Evolutionary conservation across 140 eudicot species (phyloP).

Genomic region (Anethum foeniculum): DNA sequence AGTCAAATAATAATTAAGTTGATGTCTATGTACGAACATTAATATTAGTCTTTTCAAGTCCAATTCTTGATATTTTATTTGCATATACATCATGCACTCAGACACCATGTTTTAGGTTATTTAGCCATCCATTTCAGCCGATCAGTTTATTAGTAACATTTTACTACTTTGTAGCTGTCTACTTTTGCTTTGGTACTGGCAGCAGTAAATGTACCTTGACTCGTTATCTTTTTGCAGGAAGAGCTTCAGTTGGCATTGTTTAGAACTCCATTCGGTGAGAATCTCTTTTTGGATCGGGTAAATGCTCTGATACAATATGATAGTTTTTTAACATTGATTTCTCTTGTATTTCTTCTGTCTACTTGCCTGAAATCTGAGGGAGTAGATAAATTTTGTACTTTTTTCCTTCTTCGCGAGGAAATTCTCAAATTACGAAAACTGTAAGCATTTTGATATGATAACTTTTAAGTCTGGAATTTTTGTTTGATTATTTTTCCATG

Average conservation of each 20-base stretch:
- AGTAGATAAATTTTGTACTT: background rate
- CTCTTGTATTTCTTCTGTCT: background rate
- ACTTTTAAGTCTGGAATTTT: background rate
- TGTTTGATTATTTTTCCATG: background rate
- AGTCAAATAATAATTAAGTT: background rate
- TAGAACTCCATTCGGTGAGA: slow-evolving; percentile 70
- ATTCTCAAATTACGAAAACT: background rate
- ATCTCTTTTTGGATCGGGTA: slow-evolving; percentile 93
- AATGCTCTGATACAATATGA: slow-evolving; percentile 18
- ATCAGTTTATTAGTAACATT: background rate
- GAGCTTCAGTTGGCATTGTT: slow-evolving; percentile 85
- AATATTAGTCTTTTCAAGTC: background rate
- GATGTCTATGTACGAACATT: background rate
- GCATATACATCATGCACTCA: background rate
- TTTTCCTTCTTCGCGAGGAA: background rate
- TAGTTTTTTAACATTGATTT: background rate
- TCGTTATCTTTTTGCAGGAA: slow-evolving; percentile 45
- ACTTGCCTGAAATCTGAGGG: background rate
- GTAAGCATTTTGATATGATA: background rate
- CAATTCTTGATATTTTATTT: background rate
- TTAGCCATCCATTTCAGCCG: background rate
- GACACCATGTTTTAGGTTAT: background rate
- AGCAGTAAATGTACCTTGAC: background rate
- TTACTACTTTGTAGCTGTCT: background rate
- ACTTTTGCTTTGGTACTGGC: background rate